Evolutionary conservation across 208 protist species (phyloP).

Genomic region (Leishmania martiniquensis): DNA sequence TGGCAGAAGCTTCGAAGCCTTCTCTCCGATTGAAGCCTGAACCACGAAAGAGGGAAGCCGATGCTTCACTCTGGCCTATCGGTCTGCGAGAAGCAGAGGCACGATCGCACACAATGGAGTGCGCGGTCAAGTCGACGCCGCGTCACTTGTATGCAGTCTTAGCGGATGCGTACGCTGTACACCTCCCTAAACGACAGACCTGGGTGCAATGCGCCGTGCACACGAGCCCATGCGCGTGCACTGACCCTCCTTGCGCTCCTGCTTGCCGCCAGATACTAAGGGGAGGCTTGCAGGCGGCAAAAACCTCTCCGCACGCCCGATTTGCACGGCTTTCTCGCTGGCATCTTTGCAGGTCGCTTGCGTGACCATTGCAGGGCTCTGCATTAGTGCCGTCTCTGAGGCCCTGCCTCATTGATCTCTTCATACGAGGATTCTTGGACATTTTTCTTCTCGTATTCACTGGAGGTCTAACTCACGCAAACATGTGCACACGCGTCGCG

Average conservation of each 20-base stretch:
- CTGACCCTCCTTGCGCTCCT: neutral
- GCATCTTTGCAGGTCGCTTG: neutral
- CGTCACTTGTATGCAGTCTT: neutral
- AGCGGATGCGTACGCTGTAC: neutral
- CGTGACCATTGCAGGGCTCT: neutral
- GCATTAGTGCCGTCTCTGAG: neutral
- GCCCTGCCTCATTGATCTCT: constrained; percentile 3
- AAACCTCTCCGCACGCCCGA: neutral
- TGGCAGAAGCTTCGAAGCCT: constrained; percentile 35
- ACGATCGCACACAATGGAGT: neutral
- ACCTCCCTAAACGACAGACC: neutral
- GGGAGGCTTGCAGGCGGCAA: neutral
- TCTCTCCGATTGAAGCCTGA: constrained; percentile 18
- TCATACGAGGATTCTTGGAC: neutral
- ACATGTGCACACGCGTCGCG: neutral
- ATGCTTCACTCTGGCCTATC: neutral
- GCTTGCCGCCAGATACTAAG: neutral
- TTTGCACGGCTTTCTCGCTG: neutral
- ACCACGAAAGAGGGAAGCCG: neutral
- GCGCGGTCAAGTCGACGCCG: neutral
- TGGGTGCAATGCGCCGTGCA: neutral
- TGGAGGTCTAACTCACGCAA: neutral
- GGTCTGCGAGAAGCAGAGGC: neutral
- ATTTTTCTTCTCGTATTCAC: neutral
- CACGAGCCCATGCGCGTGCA: neutral